Percentiles rank a stretch among this genome's conserved stretches.
Evolutionary conservation across 2,329 filamentous ascomycete genomes (phyloP).

Genomic region (Pseudogymnoascus sp.): DNA sequence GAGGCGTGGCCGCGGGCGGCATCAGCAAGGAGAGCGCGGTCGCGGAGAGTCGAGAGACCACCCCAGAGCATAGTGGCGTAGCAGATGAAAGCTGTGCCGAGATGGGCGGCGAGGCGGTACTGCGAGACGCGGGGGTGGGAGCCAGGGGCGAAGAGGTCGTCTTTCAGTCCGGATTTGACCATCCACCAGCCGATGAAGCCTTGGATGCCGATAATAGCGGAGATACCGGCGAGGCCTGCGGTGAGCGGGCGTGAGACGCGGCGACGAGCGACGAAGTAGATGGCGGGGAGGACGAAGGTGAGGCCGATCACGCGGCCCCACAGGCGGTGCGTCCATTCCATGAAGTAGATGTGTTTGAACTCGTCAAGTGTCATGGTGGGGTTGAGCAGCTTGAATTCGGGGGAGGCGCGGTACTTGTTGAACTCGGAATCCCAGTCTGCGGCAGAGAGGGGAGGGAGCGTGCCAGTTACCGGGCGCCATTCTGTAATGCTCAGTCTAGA

Average conservation of each 20-base stretch:
- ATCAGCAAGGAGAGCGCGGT: slow-evolving; percentile 61
- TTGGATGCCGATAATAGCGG: slow-evolving; percentile 85
- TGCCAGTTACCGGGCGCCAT: slow-evolving; percentile 95
- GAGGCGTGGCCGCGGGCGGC: slow-evolving; percentile 54
- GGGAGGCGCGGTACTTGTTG: slow-evolving; percentile 81
- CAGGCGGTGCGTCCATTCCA: slow-evolving; percentile 95
- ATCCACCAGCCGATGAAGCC: slow-evolving; percentile 99
- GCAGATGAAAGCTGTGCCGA: slow-evolving; percentile 84
- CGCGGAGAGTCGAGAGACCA: slow-evolving; percentile 74
- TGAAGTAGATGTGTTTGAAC: slow-evolving; percentile 98
- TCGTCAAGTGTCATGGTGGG: slow-evolving; percentile 86
- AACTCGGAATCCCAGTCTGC: slow-evolving; percentile 91
- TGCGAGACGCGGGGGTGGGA: slow-evolving; percentile 89
- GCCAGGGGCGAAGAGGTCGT: slow-evolving; percentile 88
- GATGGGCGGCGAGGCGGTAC: slow-evolving; percentile 83
- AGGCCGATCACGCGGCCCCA: slow-evolving; percentile 91
- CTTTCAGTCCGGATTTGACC: slow-evolving; percentile 93
- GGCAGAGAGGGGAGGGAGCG: slow-evolving; percentile 68
- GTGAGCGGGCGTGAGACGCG: slow-evolving; percentile 75
- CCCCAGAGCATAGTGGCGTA: slow-evolving; percentile 93
- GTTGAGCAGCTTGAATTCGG: slow-evolving; percentile 88
- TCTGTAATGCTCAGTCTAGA: slow-evolving; percentile 89
- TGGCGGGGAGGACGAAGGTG: slow-evolving; percentile 77
- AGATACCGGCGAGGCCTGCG: slow-evolving; percentile 70
- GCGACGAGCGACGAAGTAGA: slow-evolving; percentile 78